Conservation (phyloP, 176 grass and related monocot genomes). For the Oryza nivara region DNA sequence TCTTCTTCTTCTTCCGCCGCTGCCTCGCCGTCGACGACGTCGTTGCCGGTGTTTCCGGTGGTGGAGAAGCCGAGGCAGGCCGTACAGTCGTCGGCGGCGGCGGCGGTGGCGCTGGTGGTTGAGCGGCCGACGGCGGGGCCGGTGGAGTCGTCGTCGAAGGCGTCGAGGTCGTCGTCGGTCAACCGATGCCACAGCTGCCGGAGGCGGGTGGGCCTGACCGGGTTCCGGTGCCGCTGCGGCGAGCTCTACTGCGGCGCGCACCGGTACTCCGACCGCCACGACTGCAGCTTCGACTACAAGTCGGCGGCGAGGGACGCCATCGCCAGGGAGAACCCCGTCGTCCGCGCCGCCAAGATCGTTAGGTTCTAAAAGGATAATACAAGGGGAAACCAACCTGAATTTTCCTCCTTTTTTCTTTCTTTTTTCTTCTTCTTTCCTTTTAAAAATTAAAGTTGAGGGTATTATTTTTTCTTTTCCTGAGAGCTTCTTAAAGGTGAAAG, state of each 20-base stretch:
- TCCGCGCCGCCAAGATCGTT: slow-evolving; percentile 92
- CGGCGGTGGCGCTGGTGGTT: neutral
- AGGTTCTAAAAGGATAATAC: slow-evolving; percentile 55
- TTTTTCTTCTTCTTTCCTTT: neutral
- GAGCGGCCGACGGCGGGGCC: slow-evolving; percentile 25
- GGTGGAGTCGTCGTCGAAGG: neutral
- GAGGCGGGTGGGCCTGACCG: slow-evolving; percentile 77
- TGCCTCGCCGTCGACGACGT: neutral
- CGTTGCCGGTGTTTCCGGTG: neutral
- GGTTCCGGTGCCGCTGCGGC: slow-evolving; percentile 87
- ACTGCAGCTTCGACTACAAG: slow-evolving; percentile 87
- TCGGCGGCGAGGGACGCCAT: slow-evolving; percentile 70
- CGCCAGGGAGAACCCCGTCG: slow-evolving; percentile 83
- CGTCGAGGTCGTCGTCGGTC: slow-evolving; percentile 49
- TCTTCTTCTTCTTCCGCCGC: neutral
- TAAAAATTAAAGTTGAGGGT: slow-evolving; percentile 11
- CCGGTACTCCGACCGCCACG: slow-evolving; percentile 93
- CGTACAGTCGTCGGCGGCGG: neutral
- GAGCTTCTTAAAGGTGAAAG: neutral
- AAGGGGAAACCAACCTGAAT: neutral
- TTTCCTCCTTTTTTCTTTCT: neutral
- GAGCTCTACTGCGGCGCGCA: slow-evolving; percentile 90
- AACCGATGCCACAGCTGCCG: slow-evolving; percentile 81
- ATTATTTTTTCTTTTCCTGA: slow-evolving; percentile 25
- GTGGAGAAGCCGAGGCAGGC: slow-evolving; percentile 37